Conservation (phyloP, 2,329 filamentous ascomycete genomes). For the Didymella segeticola region DNA sequence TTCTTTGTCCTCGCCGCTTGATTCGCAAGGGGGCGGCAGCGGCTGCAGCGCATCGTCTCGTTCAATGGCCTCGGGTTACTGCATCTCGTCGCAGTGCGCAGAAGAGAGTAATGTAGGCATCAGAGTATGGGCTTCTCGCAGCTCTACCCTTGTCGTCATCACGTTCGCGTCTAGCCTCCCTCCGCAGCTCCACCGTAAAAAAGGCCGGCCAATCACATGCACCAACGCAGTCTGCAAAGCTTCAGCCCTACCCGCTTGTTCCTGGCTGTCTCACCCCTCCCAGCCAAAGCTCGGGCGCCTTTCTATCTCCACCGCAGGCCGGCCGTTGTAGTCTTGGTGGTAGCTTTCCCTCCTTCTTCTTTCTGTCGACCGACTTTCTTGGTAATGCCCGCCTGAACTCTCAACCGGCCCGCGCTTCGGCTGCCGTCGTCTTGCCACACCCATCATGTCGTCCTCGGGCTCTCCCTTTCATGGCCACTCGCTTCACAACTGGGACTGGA, state of each 20-base stretch:
- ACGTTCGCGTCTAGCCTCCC: slow-evolving; percentile 9
- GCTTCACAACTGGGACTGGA: not conserved
- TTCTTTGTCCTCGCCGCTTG: slow-evolving; percentile 3
- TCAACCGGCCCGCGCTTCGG: not conserved
- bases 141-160: slow-evolving; percentile 11
- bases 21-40: slow-evolving; percentile 29
- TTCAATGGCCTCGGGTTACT: slow-evolving; percentile 24
- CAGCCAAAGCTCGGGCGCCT: slow-evolving; percentile 10
- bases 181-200: not conserved
- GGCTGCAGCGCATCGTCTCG: slow-evolving; percentile 42
- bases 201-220: slow-evolving; percentile 7
- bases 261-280: slow-evolving; percentile 1
- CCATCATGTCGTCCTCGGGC: slow-evolving; percentile 17
- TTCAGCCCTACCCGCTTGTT: slow-evolving; percentile 18
- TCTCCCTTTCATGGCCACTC: slow-evolving; percentile 1
- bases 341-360: not conserved
- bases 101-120: too few relatives aligned
- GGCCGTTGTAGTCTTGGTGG: not conserved
- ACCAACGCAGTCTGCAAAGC: not conserved
- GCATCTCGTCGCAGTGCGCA: slow-evolving; percentile 28
- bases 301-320: slow-evolving; percentile 3
- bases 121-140: too few relatives aligned
- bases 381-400: not conserved
- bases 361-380: not conserved
- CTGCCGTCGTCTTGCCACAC: too few relatives aligned